A percentile compares a stretch with the other conserved stretches of the same genome.
Conservation (phyloP, 768 basidiomycete species). For the Podaxis sp. region DNA sequence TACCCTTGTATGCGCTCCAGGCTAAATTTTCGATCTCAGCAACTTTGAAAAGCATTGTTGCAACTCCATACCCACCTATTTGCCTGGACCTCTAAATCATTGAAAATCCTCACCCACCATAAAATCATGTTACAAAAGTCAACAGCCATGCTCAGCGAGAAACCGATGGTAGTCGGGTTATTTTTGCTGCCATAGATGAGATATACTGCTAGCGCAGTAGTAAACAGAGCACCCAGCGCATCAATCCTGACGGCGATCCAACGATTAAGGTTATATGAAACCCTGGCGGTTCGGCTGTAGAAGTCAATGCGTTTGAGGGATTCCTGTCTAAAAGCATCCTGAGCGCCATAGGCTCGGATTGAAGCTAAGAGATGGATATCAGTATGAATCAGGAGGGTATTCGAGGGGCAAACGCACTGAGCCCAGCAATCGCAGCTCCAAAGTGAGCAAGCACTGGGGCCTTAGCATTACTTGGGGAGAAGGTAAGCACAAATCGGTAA, state of each 20-base stretch:
- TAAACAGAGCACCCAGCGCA: conserved; percentile 51
- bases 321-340: conserved; percentile 43
- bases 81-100: conserved; percentile 42
- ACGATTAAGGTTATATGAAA: conserved; percentile 51
- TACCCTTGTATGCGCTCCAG: conserved; percentile 16
- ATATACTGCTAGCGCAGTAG: conserved; percentile 50
- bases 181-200: conserved; percentile 36
- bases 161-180: conserved; percentile 41
- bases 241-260: conserved; percentile 53
- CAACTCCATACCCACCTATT: conserved; percentile 29
- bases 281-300: conserved; percentile 39
- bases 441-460: conserved; percentile 42
- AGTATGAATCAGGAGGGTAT: not conserved
- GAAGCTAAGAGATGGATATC: conserved; percentile 30
- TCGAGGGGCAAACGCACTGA: conserved; percentile 30
- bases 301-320: conserved; percentile 51
- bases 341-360: conserved; percentile 64
- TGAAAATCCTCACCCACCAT: conserved; percentile 39
- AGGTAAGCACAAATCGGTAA: conserved; percentile 14
- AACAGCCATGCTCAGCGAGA: conserved; percentile 57
- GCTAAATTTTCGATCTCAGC: conserved; percentile 4
- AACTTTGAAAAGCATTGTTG: not conserved
- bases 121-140: conserved; percentile 57
- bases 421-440: conserved; percentile 45
- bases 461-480: conserved; percentile 21